A percentile compares a stretch with the other conserved stretches of the same genome.
These are phyloP conservation scores for Naganishia sp. DNA, from an alignment of 1,284 basidiomycete species.

Conservation along the genomic window DNA sequence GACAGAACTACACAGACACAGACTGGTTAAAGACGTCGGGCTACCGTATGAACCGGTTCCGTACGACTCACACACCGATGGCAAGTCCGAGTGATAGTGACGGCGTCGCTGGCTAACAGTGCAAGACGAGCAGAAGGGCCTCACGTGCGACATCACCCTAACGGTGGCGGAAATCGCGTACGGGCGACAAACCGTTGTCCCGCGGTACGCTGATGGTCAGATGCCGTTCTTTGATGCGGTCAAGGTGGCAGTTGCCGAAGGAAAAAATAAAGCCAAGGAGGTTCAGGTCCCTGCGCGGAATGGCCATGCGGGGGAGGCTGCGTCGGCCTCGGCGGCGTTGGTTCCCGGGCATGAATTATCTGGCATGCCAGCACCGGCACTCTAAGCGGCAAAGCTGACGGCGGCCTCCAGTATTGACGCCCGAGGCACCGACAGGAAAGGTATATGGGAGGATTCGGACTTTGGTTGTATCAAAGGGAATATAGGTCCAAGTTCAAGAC, in stretches of 20 bases:
- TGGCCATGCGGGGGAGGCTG: neutral
- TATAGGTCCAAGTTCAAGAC: no score
- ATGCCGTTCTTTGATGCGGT: slow-evolving; percentile 30
- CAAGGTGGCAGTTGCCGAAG: slow-evolving; percentile 25
- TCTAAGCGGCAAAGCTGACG: no score
- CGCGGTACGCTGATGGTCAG: slow-evolving; percentile 28
- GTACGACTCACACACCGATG: slow-evolving; percentile 29
- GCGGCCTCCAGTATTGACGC: no score
- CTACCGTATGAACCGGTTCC: slow-evolving; percentile 35
- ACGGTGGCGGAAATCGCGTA: slow-evolving; percentile 32
- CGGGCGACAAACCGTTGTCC: slow-evolving; percentile 8
- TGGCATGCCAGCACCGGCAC: no score
- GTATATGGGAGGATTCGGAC: no score
- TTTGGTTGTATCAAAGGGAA: no score
- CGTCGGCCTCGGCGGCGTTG: no score
- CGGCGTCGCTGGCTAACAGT: neutral
- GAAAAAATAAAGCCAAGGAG: slow-evolving; percentile 2
- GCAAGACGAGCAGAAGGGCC: slow-evolving; percentile 23
- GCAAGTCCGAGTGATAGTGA: neutral
- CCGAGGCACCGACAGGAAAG: no score
- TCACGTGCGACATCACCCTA: slow-evolving; percentile 33
- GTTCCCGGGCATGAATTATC: no score
- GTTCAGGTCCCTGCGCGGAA: slow-evolving; percentile 5
- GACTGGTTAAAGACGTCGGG: slow-evolving; percentile 27
- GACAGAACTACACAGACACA: slow-evolving; percentile 19